A percentile compares a stretch with the other conserved stretches of the same genome.
Evolutionary conservation across 2,329 filamentous ascomycete species (phyloP).

Genomic region (Tolypocladium ovalisporum): DNA sequence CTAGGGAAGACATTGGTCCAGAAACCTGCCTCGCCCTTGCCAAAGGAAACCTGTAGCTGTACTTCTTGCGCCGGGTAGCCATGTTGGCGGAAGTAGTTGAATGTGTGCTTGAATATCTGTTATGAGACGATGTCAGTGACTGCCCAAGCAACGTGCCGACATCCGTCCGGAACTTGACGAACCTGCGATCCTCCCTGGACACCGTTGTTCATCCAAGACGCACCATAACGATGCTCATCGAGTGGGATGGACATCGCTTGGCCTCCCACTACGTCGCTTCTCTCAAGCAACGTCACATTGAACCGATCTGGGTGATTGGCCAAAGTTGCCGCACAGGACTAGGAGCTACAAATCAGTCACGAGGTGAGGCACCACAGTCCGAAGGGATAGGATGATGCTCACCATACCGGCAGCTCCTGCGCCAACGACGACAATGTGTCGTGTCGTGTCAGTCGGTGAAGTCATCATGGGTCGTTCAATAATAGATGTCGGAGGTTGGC

Average conservation of each 20-base stretch:
- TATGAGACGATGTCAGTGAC: constrained; percentile 3
- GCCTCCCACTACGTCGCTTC: constrained; percentile 45
- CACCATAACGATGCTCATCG: constrained; percentile 44
- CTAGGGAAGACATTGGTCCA: constrained; percentile 58
- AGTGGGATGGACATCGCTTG: constrained; percentile 50
- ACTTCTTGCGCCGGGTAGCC: constrained; percentile 46
- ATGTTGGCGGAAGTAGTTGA: constrained; percentile 51
- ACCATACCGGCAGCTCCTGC: constrained; percentile 54
- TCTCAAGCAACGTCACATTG: constrained; percentile 52
- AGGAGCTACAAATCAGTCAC: not conserved
- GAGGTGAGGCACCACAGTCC: not conserved
- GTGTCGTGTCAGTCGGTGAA: constrained; percentile 12
- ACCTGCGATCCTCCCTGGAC: constrained; percentile 46
- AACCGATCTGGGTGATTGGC: constrained; percentile 55
- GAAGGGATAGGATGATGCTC: constrained; percentile 2
- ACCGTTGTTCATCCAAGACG: constrained; percentile 51
- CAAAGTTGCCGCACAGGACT: constrained; percentile 57
- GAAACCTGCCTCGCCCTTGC: constrained; percentile 46
- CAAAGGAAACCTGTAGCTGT: constrained; percentile 51
- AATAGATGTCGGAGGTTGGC: too few species aligned
- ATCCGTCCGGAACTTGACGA: not conserved
- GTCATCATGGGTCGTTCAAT: not conserved
- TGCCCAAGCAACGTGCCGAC: not conserved
- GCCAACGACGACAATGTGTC: constrained; percentile 47
- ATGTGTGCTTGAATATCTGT: constrained; percentile 57